Conservation (phyloP, 2,329 filamentous ascomycete species). For the Penicillium sp. region DNA sequence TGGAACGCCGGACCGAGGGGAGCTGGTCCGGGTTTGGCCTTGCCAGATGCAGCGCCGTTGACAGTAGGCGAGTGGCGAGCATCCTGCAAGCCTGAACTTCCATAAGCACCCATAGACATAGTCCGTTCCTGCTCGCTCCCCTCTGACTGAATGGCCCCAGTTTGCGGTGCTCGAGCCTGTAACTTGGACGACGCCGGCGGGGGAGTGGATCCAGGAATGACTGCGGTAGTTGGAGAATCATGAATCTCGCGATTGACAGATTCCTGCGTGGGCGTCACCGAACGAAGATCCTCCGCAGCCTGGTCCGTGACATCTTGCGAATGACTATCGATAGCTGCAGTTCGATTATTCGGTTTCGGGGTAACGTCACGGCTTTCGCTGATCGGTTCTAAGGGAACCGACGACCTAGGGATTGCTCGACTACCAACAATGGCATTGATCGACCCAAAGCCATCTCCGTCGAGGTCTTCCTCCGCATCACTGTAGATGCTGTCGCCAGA, state of each 20-base stretch:
- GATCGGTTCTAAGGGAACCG: constrained; percentile 3
- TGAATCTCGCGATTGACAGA: constrained; percentile 12
- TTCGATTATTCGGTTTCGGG: constrained; percentile 13
- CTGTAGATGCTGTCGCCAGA: constrained; percentile 48
- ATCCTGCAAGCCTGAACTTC: constrained; percentile 10
- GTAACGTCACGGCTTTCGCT: constrained; percentile 18
- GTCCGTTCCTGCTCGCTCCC: constrained; percentile 16
- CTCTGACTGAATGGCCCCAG: constrained; percentile 10
- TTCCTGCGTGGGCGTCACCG: constrained; percentile 20
- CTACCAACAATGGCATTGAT: constrained; percentile 48
- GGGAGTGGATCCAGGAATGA: constrained; percentile 18
- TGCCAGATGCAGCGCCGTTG: constrained; percentile 3
- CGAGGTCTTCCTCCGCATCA: constrained; percentile 41
- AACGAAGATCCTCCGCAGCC: constrained; percentile 15
- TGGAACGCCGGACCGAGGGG: constrained; percentile 24
- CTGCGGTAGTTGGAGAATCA: constrained; percentile 17
- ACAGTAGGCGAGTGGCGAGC: constrained; percentile 9
- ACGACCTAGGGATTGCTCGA: constrained; percentile 21
- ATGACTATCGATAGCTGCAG: constrained; percentile 15
- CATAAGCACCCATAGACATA: constrained; percentile 18
- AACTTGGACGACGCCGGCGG: constrained; percentile 14
- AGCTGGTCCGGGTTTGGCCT: constrained; percentile 17
- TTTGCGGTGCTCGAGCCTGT: constrained; percentile 2
- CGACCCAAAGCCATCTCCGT: constrained; percentile 47
- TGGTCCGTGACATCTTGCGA: constrained; percentile 9